These are phyloP conservation scores for Citrus medica DNA, from an alignment of 345 rosid species.

Conservation along the genomic window DNA sequence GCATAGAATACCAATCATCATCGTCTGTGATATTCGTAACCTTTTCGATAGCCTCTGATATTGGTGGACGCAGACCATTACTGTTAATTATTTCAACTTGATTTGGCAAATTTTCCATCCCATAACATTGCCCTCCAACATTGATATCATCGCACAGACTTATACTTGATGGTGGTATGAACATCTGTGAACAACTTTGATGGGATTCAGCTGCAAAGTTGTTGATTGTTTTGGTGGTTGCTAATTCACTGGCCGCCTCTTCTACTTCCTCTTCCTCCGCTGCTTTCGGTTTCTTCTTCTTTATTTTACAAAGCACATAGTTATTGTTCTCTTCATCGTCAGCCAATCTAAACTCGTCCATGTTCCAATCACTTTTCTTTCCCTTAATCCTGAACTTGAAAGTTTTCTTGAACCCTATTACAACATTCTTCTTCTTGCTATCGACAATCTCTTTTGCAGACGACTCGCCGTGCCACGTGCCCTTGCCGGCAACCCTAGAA, in stretches of 20 bases:
- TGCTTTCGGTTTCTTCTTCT: neutral
- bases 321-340: neutral
- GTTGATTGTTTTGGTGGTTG: neutral
- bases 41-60: no score
- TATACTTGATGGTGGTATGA: no score
- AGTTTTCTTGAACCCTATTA: neutral
- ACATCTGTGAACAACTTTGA: no score
- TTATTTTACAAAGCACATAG: neutral
- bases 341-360: neutral
- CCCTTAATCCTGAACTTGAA: neutral
- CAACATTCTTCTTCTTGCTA: neutral
- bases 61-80: no score
- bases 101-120: no score
- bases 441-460: neutral
- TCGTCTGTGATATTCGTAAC: no score
- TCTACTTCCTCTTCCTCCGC: neutral
- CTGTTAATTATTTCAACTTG: no score
- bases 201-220: neutral
- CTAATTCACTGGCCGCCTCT: neutral
- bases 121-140: no score
- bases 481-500: neutral
- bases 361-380: neutral
- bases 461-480: neutral
- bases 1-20: no score
- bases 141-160: fast-evolving